Evolutionary conservation across 257 asterid genomes (phyloP).

Genomic region (Fraxinus excelsior): DNA sequence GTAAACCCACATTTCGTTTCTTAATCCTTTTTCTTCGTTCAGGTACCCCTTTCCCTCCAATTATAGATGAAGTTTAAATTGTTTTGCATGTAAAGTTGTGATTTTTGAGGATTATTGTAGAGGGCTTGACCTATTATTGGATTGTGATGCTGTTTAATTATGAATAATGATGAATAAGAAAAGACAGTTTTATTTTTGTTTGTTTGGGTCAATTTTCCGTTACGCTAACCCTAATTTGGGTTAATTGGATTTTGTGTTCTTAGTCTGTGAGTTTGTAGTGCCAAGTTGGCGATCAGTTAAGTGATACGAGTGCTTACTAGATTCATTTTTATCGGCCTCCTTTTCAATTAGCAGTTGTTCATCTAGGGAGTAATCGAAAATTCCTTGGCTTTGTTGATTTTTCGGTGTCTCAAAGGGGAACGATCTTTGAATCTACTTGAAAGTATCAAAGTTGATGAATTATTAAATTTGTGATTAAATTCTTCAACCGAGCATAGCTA

Average conservation of each 20-base stretch:
- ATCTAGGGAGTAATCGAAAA: neutral
- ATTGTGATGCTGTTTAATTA: slow-evolving; percentile 11
- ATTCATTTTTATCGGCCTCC: neutral
- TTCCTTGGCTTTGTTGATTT: neutral
- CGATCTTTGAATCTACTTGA: slow-evolving; percentile 5
- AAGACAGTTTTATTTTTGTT: neutral
- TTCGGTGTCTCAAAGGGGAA: neutral
- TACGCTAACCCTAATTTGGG: slow-evolving; percentile 26
- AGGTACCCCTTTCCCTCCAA: slow-evolving; percentile 20
- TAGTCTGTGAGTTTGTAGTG: neutral
- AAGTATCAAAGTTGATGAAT: neutral
- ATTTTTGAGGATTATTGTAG: neutral
- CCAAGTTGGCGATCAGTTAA: slow-evolving; percentile 15
- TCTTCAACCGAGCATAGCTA: neutral
- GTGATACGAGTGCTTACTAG: slow-evolving; percentile 1
- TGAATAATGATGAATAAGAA: slow-evolving; percentile 10
- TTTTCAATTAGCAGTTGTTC: neutral
- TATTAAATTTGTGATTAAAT: neutral
- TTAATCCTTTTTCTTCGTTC: slow-evolving; percentile 1
- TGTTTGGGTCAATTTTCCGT: slow-evolving; percentile 6
- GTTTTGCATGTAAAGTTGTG: slow-evolving; percentile 16
- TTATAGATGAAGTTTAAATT: slow-evolving; percentile 15
- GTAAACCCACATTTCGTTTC: slow-evolving; percentile 19
- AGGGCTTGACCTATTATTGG: slow-evolving; percentile 8
- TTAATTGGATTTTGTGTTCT: slow-evolving; percentile 18